Percentiles rank a stretch among this genome's conserved stretches.
Evolutionary conservation across 2,329 filamentous ascomycete genomes (phyloP).

Genomic region (Hirsutella thompsonii): DNA sequence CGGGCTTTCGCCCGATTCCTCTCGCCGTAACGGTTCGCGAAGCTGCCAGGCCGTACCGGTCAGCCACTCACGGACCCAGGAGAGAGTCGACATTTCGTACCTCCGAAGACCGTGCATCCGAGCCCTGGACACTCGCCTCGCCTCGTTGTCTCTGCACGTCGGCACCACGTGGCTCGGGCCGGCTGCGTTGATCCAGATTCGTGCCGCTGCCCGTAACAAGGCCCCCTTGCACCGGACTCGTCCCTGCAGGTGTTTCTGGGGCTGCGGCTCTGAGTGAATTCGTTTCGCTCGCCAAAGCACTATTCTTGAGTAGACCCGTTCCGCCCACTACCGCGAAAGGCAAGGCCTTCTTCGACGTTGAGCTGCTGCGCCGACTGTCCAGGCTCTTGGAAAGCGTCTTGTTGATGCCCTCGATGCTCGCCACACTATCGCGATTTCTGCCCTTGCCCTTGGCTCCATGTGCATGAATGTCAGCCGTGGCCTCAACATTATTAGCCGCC

Average conservation of each 20-base stretch:
- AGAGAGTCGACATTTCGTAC: conserved; percentile 42
- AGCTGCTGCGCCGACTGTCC: conserved; percentile 82
- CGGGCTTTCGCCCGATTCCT: conserved; percentile 25
- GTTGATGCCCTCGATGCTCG: conserved; percentile 58
- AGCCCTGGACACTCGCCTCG: conserved; percentile 11
- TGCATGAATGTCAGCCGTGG: conserved; percentile 57
- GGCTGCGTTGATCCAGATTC: conserved; percentile 3
- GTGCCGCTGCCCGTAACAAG: conserved; percentile 11
- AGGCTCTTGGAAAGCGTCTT: conserved; percentile 77
- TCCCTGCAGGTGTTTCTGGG: conserved; percentile 25
- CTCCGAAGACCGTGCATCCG: conserved; percentile 24
- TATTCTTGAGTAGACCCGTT: conserved; percentile 32
- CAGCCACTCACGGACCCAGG: conserved; percentile 30
- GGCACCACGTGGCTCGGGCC: not conserved
- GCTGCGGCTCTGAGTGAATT: conserved; percentile 41
- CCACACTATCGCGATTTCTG: conserved; percentile 30
- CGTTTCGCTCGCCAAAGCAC: conserved; percentile 42
- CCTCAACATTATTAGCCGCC: conserved; percentile 75
- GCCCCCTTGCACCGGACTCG: conserved; percentile 26
- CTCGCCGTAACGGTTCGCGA: conserved; percentile 19
- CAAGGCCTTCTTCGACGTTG: conserved; percentile 65
- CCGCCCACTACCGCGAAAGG: conserved; percentile 34
- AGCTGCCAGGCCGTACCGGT: conserved; percentile 12
- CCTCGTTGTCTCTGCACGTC: conserved; percentile 11
- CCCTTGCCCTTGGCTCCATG: conserved; percentile 32